Percentiles rank a stretch among this genome's conserved stretches.
Evolutionary conservation across 1,139 yeast species (phyloP).

Genomic region (Magnusiomyces magnusii): DNA sequence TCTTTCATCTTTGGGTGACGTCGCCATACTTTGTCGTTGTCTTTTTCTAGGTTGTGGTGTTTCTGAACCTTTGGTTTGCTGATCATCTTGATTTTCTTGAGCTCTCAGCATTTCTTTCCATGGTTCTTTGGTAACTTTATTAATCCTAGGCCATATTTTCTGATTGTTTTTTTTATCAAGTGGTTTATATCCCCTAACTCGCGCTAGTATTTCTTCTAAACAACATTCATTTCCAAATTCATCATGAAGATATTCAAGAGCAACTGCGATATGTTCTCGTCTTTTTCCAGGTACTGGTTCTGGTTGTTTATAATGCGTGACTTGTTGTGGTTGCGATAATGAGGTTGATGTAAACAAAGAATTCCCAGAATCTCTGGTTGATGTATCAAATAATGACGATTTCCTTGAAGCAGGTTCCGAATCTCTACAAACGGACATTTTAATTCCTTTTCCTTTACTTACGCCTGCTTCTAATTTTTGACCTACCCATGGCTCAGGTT

Average conservation of each 20-base stretch:
- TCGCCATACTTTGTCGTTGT: not conserved
- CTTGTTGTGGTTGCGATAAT: not conserved
- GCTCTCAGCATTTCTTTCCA: not conserved
- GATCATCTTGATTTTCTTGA: not conserved
- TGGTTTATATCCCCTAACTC: constrained; percentile 28
- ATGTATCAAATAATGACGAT: not conserved
- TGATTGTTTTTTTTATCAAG: not conserved
- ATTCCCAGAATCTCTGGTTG: not conserved
- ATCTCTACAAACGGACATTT: constrained; percentile 40
- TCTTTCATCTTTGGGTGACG: not conserved
- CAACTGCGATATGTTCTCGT: constrained; percentile 53
- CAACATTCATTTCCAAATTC: constrained; percentile 46
- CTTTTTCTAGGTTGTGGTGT: not conserved
- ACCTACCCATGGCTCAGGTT: constrained; percentile 62
- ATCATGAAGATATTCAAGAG: constrained; percentile 39
- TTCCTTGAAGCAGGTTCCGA: constrained; percentile 8
- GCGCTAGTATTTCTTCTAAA: constrained; percentile 56
- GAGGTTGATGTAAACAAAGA: not conserved
- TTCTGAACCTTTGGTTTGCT: not conserved
- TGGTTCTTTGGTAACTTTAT: not conserved
- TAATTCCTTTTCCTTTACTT: constrained; percentile 18
- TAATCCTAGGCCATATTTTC: not conserved
- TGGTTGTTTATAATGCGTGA: constrained; percentile 7
- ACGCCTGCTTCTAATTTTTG: constrained; percentile 43
- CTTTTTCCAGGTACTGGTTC: constrained; percentile 36